Conservation (phyloP, 805 yeast genomes). For the Ogataea allantospora region DNA sequence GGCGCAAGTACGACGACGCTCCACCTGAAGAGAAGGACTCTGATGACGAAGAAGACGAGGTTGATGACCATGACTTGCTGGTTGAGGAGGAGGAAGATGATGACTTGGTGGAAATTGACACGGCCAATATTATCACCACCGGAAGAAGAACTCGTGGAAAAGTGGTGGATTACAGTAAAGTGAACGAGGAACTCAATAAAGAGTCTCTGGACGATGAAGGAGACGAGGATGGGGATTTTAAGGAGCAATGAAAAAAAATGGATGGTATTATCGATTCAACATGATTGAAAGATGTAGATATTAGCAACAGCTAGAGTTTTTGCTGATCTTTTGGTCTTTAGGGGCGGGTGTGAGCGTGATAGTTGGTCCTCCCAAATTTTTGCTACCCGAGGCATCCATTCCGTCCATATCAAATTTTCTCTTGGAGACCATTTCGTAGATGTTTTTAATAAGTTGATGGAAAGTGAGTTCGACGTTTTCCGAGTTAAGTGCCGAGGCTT, state of each 20-base stretch:
- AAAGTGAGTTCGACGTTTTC: constrained; percentile 94
- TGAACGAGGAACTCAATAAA: constrained; percentile 66
- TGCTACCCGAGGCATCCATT: constrained; percentile 39
- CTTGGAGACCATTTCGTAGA: constrained; percentile 90
- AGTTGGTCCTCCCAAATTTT: constrained; percentile 80
- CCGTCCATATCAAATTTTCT: constrained; percentile 90
- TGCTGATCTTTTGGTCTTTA: constrained; percentile 63
- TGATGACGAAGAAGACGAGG: constrained; percentile 38
- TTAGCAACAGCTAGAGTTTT: constrained; percentile 68
- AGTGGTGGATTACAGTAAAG: constrained; percentile 79
- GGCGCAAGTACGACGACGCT: constrained; percentile 25
- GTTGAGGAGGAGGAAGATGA: constrained; percentile 74
- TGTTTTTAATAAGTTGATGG: constrained; percentile 88
- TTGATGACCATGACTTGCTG: constrained; percentile 51
- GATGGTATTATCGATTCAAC: constrained; percentile 12
- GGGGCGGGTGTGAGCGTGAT: constrained; percentile 93
- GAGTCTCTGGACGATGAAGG: constrained; percentile 45
- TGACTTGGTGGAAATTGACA: constrained; percentile 75
- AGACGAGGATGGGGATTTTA: constrained; percentile 51
- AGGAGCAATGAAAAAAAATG: constrained; percentile 33
- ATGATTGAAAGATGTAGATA: constrained; percentile 7
- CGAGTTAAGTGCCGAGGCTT: constrained; percentile 90
- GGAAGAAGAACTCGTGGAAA: constrained; percentile 92
- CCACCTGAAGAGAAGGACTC: constrained; percentile 34
- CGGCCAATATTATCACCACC: constrained; percentile 75